Evolutionary conservation across 192 early-diverging fungal species (phyloP), one percentile per base, ranked within the genome.

Genomic region (Coemansia sp.): DNA sequence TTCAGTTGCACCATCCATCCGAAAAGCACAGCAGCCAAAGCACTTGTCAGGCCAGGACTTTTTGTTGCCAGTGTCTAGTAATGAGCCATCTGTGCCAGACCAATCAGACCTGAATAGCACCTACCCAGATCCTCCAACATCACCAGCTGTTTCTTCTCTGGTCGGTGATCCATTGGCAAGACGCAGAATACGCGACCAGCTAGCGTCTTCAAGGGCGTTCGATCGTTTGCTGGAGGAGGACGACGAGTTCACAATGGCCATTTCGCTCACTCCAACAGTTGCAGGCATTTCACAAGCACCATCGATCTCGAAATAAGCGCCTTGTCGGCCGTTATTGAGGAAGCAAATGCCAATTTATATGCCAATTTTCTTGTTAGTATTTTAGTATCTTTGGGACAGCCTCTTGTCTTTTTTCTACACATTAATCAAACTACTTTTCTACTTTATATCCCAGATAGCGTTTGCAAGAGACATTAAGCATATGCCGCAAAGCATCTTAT

Each of bases 181-280:
- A 32, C 72, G 78, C 60, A 71, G 58, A 22, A 80, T 80, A 25
- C 78, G 78, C 39, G 78, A 80, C 19, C 78, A 80, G 72, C 60
- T 80, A 20, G 77, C 77, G 0, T 79, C 77, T 4, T 79, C 77
- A 4, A 56, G 17, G 11, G 77, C 77, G 0, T 79, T 79, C 69
- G 77, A 79, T 20, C 67, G 68, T n/a, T 51, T 79, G 53, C 69
- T 79, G 12, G 71, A 74, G 22, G 77, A 79, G 39, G 77, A 79
- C 37, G 77, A 71, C 63, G 69, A 68, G 42, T 79, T 79, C 41
- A 79, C 77, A 14, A 79, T 79, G 77, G 77, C 77, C 19, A 79
- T 79, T 44, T 79, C 77, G 22, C 56, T 79, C 37, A 79, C 77
- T 5, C 77, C 77, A 43, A 64, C 65, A 2, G 72, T 74, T 55